A percentile compares a stretch with the other conserved stretches of the same genome.
Evolutionary conservation across 1,284 basidiomycete genomes (phyloP).

Genomic region (Salmacisia buchloeana): DNA sequence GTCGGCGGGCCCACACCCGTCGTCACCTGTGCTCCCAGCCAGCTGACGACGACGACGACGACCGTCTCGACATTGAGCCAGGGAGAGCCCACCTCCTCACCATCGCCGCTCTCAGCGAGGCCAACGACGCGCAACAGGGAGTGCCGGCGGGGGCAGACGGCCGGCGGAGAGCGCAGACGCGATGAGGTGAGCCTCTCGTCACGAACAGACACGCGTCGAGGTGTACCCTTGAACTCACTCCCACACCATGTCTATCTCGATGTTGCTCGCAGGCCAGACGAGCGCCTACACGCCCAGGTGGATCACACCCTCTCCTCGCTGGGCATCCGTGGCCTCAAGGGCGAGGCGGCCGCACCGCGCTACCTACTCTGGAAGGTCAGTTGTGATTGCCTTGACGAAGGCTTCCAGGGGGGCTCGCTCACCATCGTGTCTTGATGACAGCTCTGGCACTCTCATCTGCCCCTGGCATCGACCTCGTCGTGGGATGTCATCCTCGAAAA

Average conservation of each 20-base stretch:
- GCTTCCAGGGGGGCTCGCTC: background rate
- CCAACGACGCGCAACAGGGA: too few species aligned
- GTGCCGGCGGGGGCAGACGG: too few species aligned
- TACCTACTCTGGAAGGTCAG: constrained; percentile 3
- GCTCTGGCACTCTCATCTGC: constrained; percentile 6
- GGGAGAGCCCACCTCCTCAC: too few species aligned
- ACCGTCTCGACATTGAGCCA: too few species aligned
- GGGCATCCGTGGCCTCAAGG: background rate
- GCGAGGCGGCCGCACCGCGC: background rate
- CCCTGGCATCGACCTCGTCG: constrained; percentile 1
- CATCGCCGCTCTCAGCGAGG: too few species aligned
- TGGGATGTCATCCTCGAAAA: background rate
- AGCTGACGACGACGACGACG: too few species aligned
- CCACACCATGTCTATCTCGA: too few species aligned
- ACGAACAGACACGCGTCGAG: background rate
- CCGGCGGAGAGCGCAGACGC: too few species aligned
- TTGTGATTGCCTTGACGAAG: background rate
- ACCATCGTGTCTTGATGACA: background rate
- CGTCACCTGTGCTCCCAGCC: too few species aligned
- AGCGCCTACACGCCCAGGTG: background rate
- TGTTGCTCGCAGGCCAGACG: background rate
- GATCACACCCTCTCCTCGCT: background rate
- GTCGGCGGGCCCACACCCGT: too few species aligned
- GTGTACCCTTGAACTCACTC: too few species aligned
- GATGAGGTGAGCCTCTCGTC: background rate